A percentile compares a stretch with the other conserved stretches of the same genome.
phyloP scores from a whole-genome alignment of 169 alveolate genomes.

The Theileria equi region DNA sequence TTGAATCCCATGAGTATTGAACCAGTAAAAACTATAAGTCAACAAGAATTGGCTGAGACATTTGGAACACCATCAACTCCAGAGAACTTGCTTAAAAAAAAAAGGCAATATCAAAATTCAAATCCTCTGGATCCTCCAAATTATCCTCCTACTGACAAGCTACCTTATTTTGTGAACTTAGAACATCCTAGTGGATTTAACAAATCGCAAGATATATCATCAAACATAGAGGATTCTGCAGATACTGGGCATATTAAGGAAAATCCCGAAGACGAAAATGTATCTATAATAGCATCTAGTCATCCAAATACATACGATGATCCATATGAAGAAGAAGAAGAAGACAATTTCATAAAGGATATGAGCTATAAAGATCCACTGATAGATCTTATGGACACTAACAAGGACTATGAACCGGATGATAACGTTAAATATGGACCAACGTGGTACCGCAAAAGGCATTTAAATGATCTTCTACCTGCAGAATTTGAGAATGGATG shows the following conservation, averaged over 20 bases:
- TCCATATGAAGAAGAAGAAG: background rate
- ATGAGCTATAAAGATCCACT: conserved; percentile 2
- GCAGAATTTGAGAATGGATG: conserved; percentile 59
- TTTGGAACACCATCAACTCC: conserved; percentile 51
- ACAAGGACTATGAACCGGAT: conserved; percentile 10
- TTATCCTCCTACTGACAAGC: conserved; percentile 31
- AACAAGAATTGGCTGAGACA: conserved; percentile 11
- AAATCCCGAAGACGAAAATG: too few species aligned
- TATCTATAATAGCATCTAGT: too few species aligned
- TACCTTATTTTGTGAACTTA: conserved; percentile 56
- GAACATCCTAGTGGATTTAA: conserved; percentile 22
- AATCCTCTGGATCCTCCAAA: conserved; percentile 10
- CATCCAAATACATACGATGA: background rate
- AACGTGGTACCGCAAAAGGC: conserved; percentile 36
- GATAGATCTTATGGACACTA: conserved; percentile 11
- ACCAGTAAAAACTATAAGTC: conserved; percentile 12
- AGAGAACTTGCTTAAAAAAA: conserved; percentile 24
- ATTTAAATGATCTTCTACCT: conserved; percentile 3
- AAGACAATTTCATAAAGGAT: background rate
- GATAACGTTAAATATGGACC: conserved; percentile 8
- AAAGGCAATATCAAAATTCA: background rate
- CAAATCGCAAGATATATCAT: too few species aligned
- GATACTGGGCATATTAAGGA: too few species aligned
- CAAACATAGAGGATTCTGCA: too few species aligned
- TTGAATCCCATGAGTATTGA: conserved; percentile 46